Evolutionary conservation across 352 stramenopile species (phyloP), one percentile per base, ranked within the genome.

Genomic region (Pythium periplocum): DNA sequence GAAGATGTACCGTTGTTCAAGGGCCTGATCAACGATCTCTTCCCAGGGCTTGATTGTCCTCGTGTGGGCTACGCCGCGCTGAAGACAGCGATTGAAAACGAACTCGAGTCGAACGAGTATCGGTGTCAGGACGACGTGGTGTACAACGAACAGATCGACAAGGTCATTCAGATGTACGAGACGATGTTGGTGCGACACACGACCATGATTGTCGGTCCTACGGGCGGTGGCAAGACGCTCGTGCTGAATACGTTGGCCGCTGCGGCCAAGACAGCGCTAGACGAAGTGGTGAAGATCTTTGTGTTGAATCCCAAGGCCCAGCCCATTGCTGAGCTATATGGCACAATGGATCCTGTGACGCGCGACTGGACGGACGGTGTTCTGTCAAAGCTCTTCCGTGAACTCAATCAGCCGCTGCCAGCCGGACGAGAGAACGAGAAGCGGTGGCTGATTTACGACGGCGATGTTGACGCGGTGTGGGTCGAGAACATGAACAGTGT

Each of bases 401-500:
- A 98, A 48, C 72, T 98, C 32, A 98, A 98, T 61, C 86, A 97
- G 44, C 90, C 93, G 30, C 75, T 98, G 2, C 80, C 90, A 1
- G 45, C 67, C 26, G 88, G 88, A 8, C 92, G 90, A 39, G 91
- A 97, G 53, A 96, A 96, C 40, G 93, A 98, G 51, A 93, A 97
- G 55, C 80, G 90, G 9, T 98, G 93, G 93, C 79, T 98, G 35
- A 88, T 98, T 38, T 98, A 96, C 66, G 94, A 98, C 55, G 95
- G 95, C 30, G 95, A 98, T 51, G 93, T 98, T 0, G 95, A 98
- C 63, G 92, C 95, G 0, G 82, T 98, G 17, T 98, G 95, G 95
- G 93, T 98, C 46, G 95, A 98, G 71, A 98, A 97, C 59, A 98
- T 98, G 93, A 98, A 98, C 73, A 97, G 86, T 30, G 95, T 98